Base-by-base conservation (phyloP, 108 stramenopile genomes). In the Nannochloropsis gaditana region DNA sequence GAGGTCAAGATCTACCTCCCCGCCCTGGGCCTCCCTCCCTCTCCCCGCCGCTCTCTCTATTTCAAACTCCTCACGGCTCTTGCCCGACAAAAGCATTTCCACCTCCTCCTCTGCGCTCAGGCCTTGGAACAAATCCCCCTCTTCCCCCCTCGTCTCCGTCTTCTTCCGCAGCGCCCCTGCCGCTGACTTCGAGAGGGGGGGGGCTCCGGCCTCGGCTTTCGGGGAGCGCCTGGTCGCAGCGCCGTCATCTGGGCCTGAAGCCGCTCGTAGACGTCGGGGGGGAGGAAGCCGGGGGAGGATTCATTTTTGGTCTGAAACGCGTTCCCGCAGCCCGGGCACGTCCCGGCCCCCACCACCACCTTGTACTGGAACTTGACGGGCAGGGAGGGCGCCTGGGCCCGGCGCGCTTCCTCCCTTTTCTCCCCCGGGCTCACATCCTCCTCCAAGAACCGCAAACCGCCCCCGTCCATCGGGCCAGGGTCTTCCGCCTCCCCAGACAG, bases 251-350 rank as follows among this genome's bases (percentile, higher is more conserved):
- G 15, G n/a, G 19, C n/a, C 59, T 73, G 59, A 15, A 73, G 15
- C n/a, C 59, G 59, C 59, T 73, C 19, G 6, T n/a, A 73, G 3
- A 73, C 59, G n/a, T 73, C 59, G 8, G 59, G n/a, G 59, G 59
- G 59, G n/a, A 73, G 59, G n/a, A 73, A 73, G 5, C 59, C 59
- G 3, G 59, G 59, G 59, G 59, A 73, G 3, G 59, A 73, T 15
- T 73, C 59, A 3, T 2, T 81, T 5, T 81, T 42, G 5, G 80
- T 81, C 81, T 88, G 87, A 50, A 88, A 88, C 41, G 81, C 45
- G 84, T 45, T 81, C 5, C 87, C 87, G 44, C 87, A 88, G 6
- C 87, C 87, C 10, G 87, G 87, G 81, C 87, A 88, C 43, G 80
- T 83, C 31, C 84, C 87, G 15, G 73, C 81, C 9, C 31, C 21